Conservation (phyloP, 768 basidiomycete genomes). For the Auriculariales sp. region DNA sequence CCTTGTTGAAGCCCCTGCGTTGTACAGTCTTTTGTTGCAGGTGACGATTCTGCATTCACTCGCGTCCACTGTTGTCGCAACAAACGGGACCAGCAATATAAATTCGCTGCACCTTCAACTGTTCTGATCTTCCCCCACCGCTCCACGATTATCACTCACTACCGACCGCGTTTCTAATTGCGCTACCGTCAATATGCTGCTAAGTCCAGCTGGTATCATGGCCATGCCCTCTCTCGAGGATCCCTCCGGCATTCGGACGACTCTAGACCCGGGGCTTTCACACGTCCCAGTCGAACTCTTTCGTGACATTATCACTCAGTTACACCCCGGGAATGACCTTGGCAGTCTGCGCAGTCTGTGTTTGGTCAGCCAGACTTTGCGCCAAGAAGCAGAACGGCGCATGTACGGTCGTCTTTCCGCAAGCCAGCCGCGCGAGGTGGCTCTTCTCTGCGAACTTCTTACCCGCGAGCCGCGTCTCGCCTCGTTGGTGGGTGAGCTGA, state of each 20-base stretch:
- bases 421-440: neutral
- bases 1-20: too few relatives aligned
- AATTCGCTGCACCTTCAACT: too few relatives aligned
- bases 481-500: neutral
- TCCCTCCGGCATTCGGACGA: neutral
- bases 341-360: neutral
- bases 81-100: too few relatives aligned
- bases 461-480: neutral
- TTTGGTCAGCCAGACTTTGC: neutral
- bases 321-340: neutral
- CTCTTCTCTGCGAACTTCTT: neutral
- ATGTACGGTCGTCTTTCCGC: neutral
- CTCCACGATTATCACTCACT: too few relatives aligned
- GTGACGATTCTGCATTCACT: too few relatives aligned
- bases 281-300: neutral
- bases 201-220: too few relatives aligned
- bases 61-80: too few relatives aligned
- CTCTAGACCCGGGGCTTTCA: neutral
- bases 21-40: too few relatives aligned
- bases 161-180: too few relatives aligned
- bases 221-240: too few relatives aligned
- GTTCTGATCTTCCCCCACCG: too few relatives aligned
- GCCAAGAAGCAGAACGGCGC: neutral
- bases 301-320: neutral
- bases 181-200: too few relatives aligned